Evolutionary conservation across 2,329 filamentous ascomycete species (phyloP).

Genomic region (Penicillium sp.): DNA sequence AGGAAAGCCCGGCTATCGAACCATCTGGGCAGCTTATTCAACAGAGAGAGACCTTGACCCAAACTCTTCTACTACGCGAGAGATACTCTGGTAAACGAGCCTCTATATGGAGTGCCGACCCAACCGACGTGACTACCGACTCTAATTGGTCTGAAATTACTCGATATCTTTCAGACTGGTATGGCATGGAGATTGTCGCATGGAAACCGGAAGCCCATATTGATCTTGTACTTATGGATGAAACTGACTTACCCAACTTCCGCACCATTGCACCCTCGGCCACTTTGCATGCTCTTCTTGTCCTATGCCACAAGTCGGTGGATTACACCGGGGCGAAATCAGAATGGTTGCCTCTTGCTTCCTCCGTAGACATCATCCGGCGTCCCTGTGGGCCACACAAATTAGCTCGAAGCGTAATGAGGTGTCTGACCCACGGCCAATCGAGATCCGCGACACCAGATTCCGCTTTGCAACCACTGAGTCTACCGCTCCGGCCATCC

Average conservation of each 20-base stretch:
- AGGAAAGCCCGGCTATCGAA: conserved; percentile 23
- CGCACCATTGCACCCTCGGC: conserved; percentile 15
- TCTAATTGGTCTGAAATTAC: conserved; percentile 29
- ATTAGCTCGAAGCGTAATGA: conserved; percentile 37
- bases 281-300: conserved; percentile 34
- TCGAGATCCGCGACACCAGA: conserved; percentile 10
- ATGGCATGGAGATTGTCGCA: conserved; percentile 33
- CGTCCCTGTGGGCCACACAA: conserved; percentile 44
- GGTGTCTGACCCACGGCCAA: conserved; percentile 26
- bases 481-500: conserved; percentile 12
- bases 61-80: conserved; percentile 28
- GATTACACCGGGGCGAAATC: conserved; percentile 32
- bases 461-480: conserved; percentile 16
- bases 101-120: conserved; percentile 31
- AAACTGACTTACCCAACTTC: conserved; percentile 26
- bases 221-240: conserved; percentile 39
- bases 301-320: conserved; percentile 38
- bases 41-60: conserved; percentile 24
- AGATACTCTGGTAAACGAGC: conserved; percentile 26
- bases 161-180: conserved; percentile 39
- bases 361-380: conserved; percentile 39
- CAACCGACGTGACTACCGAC: conserved; percentile 16
- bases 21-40: conserved; percentile 19
- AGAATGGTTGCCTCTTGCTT: conserved; percentile 31
- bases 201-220: conserved; percentile 27